Conservation (phyloP, 2,329 filamentous ascomycete species). For the Fusarium begoniae region DNA sequence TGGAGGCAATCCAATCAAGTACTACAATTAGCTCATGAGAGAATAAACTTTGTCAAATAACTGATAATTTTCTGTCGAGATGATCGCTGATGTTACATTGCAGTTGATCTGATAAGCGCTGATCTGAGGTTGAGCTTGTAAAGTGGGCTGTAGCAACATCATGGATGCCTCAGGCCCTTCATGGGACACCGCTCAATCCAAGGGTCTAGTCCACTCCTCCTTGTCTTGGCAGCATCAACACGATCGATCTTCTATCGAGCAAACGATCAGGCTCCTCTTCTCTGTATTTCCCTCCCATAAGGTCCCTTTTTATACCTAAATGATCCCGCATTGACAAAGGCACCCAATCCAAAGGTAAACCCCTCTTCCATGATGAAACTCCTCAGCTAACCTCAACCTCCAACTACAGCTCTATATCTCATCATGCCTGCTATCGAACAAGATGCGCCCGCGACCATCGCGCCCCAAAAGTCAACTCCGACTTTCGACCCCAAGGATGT, state of each 20-base stretch:
- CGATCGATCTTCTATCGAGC: neutral
- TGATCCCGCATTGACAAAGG: conserved; percentile 6
- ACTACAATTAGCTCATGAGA: neutral
- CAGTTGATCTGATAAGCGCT: neutral
- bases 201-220: conserved; percentile 12
- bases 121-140: conserved; percentile 11
- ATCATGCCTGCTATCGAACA: conserved; percentile 29
- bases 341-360: conserved; percentile 9
- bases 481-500: conserved; percentile 80
- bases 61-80: neutral
- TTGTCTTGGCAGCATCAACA: conserved; percentile 21
- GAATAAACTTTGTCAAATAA: neutral
- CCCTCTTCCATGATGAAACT: conserved; percentile 16
- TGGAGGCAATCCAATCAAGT: neutral
- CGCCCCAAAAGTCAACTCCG: conserved; percentile 63
- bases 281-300: neutral
- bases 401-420: neutral
- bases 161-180: conserved; percentile 23
- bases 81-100: neutral
- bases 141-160: conserved; percentile 4
- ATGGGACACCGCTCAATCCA: conserved; percentile 18
- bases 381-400: conserved; percentile 1
- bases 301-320: neutral
- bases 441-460: conserved; percentile 42
- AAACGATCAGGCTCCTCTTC: neutral